Base-by-base conservation (phyloP, 2,329 filamentous ascomycete species). In the Penicillium sp. region DNA sequence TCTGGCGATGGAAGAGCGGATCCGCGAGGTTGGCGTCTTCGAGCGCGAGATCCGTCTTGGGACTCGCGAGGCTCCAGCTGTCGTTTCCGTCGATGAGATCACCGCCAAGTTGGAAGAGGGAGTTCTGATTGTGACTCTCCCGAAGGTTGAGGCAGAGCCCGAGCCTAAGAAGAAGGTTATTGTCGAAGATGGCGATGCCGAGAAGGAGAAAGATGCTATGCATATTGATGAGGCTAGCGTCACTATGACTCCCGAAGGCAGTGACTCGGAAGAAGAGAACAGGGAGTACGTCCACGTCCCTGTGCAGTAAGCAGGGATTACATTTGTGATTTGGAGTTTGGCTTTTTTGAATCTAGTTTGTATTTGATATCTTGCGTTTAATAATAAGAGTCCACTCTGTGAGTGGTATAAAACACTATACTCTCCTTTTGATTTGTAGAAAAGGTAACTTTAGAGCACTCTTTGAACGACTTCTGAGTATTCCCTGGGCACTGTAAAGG, bases 61-160 rank as follows among this genome's bases (percentile, higher is more conserved):
- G 69, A 39, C 66, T 48, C 13, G 75, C 46, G 74, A 76, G 8
- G 78, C 78, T 27, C 81, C 82, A 27, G 83, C 85, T 7, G 78
- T 81, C 56, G 76, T 94, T 14, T 86, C 91, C 62, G 81, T 78
- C 1, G 80, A 86, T 44, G 77, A 73, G 22, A 92, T 94, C 64
- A 80, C 78, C 2, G 89, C 89, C 2, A 90, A 84, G 73, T 79
- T 95, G 72, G 87, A 90, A 69, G 87, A 94, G 66, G 90, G 90
- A 5, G 75, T 95, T 1, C 70, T 95, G 60, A 76, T 86, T 31
- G 79, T 95, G n/a, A 84, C 82, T n/a, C 82, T 95, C 1, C 88
- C 88, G 7, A 92, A 90, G 76, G 64, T 81, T 22, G 76, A 74
- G 64, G 79, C 61, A 71, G 54, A 43, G 47, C 50, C 48, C 4